phyloP scores from a whole-genome alignment of 768 basidiomycete genomes.

The Mycena kentingensis region DNA sequence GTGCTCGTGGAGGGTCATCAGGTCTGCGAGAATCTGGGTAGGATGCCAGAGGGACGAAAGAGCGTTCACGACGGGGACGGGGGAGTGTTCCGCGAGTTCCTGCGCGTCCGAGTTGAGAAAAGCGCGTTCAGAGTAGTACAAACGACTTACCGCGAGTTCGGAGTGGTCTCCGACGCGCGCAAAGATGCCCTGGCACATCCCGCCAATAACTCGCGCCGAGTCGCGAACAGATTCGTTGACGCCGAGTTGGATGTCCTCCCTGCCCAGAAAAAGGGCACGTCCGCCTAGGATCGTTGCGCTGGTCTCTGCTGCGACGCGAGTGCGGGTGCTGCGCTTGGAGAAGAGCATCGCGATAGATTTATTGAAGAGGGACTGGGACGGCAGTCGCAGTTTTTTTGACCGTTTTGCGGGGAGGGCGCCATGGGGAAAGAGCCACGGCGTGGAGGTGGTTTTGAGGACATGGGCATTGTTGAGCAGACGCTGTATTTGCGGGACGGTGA shows the following conservation, averaged over 20 bases:
- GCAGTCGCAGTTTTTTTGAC: constrained; percentile 50
- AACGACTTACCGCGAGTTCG: constrained; percentile 79
- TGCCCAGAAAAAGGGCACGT: constrained; percentile 85
- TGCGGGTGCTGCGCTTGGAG: constrained; percentile 91
- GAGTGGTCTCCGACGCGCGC: constrained; percentile 91
- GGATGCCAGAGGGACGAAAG: constrained; percentile 96
- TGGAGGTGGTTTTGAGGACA: constrained; percentile 59
- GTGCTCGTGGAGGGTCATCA: constrained; percentile 86
- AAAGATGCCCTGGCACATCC: constrained; percentile 97
- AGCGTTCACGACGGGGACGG: constrained; percentile 94
- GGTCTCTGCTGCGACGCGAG: constrained; percentile 87
- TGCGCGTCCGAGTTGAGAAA: constrained; percentile 33
- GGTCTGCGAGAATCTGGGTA: constrained; percentile 91
- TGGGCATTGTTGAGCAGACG: constrained; percentile 66
- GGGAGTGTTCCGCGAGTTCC: constrained; percentile 89
- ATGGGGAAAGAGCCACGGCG: constrained; percentile 70
- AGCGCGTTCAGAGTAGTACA: neutral
- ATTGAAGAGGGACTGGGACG: constrained; percentile 74
- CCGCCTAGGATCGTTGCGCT: constrained; percentile 80
- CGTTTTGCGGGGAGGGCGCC: constrained; percentile 36
- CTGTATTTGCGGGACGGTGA: constrained; percentile 72
- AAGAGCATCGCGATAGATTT: constrained; percentile 91
- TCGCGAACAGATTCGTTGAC: constrained; percentile 90
- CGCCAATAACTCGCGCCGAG: constrained; percentile 84
- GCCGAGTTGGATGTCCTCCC: constrained; percentile 91